Evolutionary conservation across 441 rosid genomes (phyloP).

Genomic region (Pelargonium fulgidum): DNA sequence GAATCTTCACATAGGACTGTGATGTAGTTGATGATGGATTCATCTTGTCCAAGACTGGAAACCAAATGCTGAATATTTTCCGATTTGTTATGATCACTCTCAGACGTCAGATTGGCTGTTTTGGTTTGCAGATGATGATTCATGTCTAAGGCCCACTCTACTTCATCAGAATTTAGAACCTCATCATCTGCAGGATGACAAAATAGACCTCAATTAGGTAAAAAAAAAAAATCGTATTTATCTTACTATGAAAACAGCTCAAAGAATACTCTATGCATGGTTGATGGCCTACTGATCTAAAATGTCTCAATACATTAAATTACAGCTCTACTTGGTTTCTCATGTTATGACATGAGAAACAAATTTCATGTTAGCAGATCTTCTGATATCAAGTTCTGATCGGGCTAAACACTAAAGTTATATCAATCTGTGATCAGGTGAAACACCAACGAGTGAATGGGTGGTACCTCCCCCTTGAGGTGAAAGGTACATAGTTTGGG

Average conservation of each 20-base stretch:
- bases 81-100: slow-evolving; percentile 26
- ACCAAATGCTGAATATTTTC: slow-evolving; percentile 25
- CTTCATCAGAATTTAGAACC: slow-evolving; percentile 30
- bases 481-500: background rate
- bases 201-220: slow-evolving; percentile 7
- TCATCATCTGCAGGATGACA: slow-evolving; percentile 44
- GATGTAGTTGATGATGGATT: slow-evolving; percentile 27
- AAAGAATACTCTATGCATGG: slow-evolving; percentile 6
- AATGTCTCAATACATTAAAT: background rate
- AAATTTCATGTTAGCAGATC: background rate
- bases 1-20: slow-evolving; percentile 24
- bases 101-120: slow-evolving; percentile 37
- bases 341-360: background rate
- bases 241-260: background rate
- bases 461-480: background rate
- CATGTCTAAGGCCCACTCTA: slow-evolving; percentile 38
- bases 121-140: slow-evolving; percentile 24
- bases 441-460: background rate
- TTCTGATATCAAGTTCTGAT: background rate
- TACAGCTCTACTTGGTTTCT: background rate
- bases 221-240: background rate
- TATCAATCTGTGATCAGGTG: slow-evolving; percentile 4
- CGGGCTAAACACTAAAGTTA: background rate
- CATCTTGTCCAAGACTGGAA: slow-evolving; percentile 24
- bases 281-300: background rate